Conservation (phyloP, 371 early-diverging fungal species). For the Chytridium lagenaria region DNA sequence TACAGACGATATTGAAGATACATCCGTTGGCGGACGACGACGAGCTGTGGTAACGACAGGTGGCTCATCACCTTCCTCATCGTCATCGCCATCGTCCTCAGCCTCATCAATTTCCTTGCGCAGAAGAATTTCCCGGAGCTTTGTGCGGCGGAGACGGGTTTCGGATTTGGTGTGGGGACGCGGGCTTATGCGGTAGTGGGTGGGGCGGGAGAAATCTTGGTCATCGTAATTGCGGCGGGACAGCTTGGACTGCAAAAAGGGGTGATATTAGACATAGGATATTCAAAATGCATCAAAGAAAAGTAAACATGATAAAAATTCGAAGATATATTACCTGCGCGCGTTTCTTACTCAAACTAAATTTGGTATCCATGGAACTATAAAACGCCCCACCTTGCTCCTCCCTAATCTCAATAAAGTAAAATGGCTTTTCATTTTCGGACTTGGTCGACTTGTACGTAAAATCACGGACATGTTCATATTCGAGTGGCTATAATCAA, state of each 20-base stretch:
- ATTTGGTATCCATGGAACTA: neutral
- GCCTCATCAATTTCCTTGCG: slow-evolving; percentile 1
- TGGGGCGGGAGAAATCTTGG: neutral
- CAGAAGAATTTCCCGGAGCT: neutral
- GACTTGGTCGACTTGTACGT: neutral
- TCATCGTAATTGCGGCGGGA: neutral
- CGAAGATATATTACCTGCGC: neutral
- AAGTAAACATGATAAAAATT: no score
- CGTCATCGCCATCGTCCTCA: slow-evolving; percentile 19
- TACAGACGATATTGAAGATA: no score
- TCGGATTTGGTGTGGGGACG: neutral
- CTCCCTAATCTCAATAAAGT: slow-evolving; percentile 13
- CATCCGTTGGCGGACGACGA: neutral
- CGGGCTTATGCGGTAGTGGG: neutral
- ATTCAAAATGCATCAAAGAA: neutral
- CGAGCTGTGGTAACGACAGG: neutral
- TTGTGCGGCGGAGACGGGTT: neutral
- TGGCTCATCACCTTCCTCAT: slow-evolving; percentile 8
- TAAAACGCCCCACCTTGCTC: slow-evolving; percentile 21
- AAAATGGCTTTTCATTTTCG: neutral
- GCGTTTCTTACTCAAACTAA: slow-evolving; percentile 13
- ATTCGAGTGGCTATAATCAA: no score
- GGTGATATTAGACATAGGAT: neutral
- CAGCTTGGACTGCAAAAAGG: neutral
- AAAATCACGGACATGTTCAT: slow-evolving; percentile 13